These are phyloP conservation scores for Mrakia gelida DNA, from an alignment of 768 basidiomycete genomes.

Conservation along the genomic window DNA sequence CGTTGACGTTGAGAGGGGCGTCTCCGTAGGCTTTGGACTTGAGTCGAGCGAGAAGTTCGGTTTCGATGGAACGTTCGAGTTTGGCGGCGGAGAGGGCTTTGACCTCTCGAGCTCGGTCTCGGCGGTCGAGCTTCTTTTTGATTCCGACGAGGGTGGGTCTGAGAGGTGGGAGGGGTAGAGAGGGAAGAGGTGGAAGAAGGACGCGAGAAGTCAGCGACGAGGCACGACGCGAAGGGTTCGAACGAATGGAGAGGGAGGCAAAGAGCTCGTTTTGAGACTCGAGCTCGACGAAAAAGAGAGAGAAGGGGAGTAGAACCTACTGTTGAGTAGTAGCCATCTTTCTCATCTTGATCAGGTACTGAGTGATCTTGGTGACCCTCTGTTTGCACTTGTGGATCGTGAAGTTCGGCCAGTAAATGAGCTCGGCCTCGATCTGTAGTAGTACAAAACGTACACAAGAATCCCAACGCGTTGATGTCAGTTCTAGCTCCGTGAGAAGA, in stretches of 20 bases:
- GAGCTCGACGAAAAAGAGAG: neutral
- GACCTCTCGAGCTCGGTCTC: conserved; percentile 85
- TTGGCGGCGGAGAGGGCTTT: conserved; percentile 95
- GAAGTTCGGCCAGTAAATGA: conserved; percentile 98
- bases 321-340: conserved; percentile 77
- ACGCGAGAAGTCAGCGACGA: neutral
- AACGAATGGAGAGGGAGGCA: neutral
- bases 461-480: neutral
- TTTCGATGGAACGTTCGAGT: conserved; percentile 90
- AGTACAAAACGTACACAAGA: neutral
- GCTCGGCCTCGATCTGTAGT: conserved; percentile 80
- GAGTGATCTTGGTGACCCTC: conserved; percentile 95
- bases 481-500: neutral
- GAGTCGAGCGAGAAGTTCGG: conserved; percentile 89
- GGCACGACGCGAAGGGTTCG: neutral
- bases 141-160: conserved; percentile 91
- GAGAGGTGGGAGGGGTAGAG: conserved; percentile 1
- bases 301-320: conserved; percentile 50
- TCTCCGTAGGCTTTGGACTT: conserved; percentile 97
- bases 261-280: neutral
- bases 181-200: no score
- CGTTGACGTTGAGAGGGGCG: conserved; percentile 95
- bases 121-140: conserved; percentile 93
- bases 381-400: conserved; percentile 99
- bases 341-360: conserved; percentile 98